phyloP scores from a whole-genome alignment of 768 basidiomycete genomes.

The Trametes coccinea region DNA sequence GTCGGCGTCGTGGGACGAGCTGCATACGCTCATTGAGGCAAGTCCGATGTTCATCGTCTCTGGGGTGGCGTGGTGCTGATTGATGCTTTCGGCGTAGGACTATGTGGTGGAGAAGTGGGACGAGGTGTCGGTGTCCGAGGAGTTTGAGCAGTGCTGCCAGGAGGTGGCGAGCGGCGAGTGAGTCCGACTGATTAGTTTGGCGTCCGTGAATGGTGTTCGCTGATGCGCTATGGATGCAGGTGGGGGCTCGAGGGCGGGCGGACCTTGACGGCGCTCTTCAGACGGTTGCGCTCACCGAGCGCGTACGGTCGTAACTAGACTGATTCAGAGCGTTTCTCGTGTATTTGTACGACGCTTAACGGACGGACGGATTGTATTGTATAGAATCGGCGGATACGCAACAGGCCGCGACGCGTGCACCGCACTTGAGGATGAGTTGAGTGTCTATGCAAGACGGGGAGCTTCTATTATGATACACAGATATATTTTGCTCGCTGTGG shows the following conservation, averaged over 20 bases:
- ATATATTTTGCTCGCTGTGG: no score
- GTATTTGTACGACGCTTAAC: no score
- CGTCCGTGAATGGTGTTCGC: neutral
- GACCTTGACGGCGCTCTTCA: slow-evolving; percentile 65
- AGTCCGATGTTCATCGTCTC: slow-evolving; percentile 19
- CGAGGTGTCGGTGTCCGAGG: slow-evolving; percentile 59
- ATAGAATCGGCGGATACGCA: no score
- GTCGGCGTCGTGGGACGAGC: slow-evolving; percentile 65
- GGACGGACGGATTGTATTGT: no score
- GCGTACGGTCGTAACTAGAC: slow-evolving; percentile 27
- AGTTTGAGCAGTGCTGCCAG: slow-evolving; percentile 69
- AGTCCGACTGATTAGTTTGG: slow-evolving; percentile 28
- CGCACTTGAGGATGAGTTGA: no score
- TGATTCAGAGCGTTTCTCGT: no score
- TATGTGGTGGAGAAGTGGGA: slow-evolving; percentile 80
- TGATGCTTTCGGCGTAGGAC: slow-evolving; percentile 42
- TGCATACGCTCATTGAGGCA: slow-evolving; percentile 62
- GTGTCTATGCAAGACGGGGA: no score
- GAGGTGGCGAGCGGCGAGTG: slow-evolving; percentile 77
- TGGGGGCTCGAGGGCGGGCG: slow-evolving; percentile 75
- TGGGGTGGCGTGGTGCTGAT: slow-evolving; percentile 10
- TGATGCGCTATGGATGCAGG: slow-evolving; percentile 35
- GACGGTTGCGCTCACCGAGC: slow-evolving; percentile 62
- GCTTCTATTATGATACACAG: no score
- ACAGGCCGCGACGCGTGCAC: no score